Conservation (phyloP, 495 filamentous ascomycete species). For the Trichoderma asperelloides region DNA sequence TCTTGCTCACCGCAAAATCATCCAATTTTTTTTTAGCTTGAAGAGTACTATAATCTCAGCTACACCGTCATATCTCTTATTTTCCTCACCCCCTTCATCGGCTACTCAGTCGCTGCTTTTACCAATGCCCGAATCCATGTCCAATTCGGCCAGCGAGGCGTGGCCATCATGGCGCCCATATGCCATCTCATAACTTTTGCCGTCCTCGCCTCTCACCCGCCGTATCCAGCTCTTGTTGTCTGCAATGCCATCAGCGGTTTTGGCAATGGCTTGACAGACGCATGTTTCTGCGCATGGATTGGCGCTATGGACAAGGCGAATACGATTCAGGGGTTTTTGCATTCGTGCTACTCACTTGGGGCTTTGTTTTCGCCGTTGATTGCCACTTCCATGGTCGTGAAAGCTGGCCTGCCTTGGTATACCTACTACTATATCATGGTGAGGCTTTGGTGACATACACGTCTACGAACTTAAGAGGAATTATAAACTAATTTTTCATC, state of each 20-base stretch:
- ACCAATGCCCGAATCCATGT: constrained; percentile 50
- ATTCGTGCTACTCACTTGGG: constrained; percentile 71
- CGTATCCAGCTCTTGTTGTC: constrained; percentile 66
- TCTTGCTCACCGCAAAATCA: not conserved
- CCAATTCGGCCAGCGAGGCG: constrained; percentile 61
- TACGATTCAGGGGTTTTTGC: constrained; percentile 59
- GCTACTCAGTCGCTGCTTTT: constrained; percentile 74
- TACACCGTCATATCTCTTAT: constrained; percentile 74
- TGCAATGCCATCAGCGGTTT: constrained; percentile 63
- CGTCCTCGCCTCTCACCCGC: constrained; percentile 61
- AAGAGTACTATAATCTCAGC: constrained; percentile 59
- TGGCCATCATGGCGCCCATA: constrained; percentile 55
- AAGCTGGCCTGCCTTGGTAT: constrained; percentile 49
- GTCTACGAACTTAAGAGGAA: not conserved
- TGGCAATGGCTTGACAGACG: constrained; percentile 62
- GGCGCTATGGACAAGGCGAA: constrained; percentile 66
- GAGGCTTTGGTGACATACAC: constrained; percentile 19
- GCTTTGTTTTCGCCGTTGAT: constrained; percentile 68
- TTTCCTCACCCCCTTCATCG: constrained; percentile 72
- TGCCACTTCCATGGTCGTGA: constrained; percentile 62
- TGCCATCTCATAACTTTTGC: constrained; percentile 61
- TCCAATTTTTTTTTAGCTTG: constrained; percentile 29
- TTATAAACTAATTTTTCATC: not conserved
- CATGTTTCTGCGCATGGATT: constrained; percentile 74
- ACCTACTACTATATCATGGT: constrained; percentile 55